phyloP scores from a whole-genome alignment of 1,284 basidiomycete species.

The Neotropicomus parvogracilis region DNA sequence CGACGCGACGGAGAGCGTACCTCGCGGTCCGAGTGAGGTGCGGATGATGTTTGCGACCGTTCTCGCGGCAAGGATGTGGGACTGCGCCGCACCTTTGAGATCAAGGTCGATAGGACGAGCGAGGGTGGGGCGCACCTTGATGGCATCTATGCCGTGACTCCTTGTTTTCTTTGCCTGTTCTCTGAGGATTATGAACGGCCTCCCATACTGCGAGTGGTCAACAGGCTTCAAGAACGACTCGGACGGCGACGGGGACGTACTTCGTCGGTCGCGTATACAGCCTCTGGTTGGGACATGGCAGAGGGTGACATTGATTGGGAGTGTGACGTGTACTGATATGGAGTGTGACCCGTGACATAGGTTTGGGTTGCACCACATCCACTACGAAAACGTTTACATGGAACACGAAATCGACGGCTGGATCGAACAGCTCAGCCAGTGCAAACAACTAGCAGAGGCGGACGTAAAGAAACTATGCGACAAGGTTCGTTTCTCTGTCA shows the following conservation, averaged over 20 bases:
- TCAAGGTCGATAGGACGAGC: neutral
- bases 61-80: slow-evolving; percentile 90
- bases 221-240: neutral
- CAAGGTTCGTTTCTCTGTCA: slow-evolving; percentile 61
- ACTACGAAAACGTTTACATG: slow-evolving; percentile 40
- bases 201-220: slow-evolving; percentile 69
- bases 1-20: slow-evolving; percentile 37
- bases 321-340: slow-evolving; percentile 28
- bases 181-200: slow-evolving; percentile 95
- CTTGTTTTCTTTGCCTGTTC: slow-evolving; percentile 96
- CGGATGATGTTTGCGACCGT: slow-evolving; percentile 94
- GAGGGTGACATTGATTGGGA: slow-evolving; percentile 19
- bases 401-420: slow-evolving; percentile 87
- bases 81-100: slow-evolving; percentile 45
- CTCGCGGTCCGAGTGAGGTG: slow-evolving; percentile 92
- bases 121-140: slow-evolving; percentile 65
- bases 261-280: slow-evolving; percentile 90
- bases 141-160: slow-evolving; percentile 91
- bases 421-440: slow-evolving; percentile 97
- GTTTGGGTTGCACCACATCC: slow-evolving; percentile 15
- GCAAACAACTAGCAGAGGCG: slow-evolving; percentile 94
- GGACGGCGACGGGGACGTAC: slow-evolving; percentile 41
- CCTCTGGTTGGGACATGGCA: slow-evolving; percentile 41
- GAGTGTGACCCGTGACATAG: slow-evolving; percentile 29
- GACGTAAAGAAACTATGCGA: slow-evolving; percentile 99